Evolutionary conservation across 2,329 filamentous ascomycete genomes (phyloP).

Genomic region (Aspergillus hortae): DNA sequence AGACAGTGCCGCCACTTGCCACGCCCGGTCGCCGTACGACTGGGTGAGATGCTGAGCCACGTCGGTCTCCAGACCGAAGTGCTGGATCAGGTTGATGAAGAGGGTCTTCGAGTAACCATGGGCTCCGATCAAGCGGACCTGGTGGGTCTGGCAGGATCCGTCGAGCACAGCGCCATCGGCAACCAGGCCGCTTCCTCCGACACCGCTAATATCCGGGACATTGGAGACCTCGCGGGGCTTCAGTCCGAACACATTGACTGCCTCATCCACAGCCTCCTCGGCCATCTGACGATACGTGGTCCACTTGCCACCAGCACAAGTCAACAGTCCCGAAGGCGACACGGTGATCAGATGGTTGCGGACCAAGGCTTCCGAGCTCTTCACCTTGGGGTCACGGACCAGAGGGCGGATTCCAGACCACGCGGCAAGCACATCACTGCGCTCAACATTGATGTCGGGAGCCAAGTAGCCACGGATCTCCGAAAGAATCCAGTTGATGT

Average conservation of each 20-base stretch:
- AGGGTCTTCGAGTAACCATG: slow-evolving; percentile 87
- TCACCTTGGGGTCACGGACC: slow-evolving; percentile 80
- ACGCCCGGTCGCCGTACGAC: slow-evolving; percentile 88
- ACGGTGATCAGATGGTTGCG: slow-evolving; percentile 81
- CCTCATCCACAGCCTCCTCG: slow-evolving; percentile 81
- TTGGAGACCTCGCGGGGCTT: slow-evolving; percentile 55
- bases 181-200: slow-evolving; percentile 66
- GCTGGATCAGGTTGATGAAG: slow-evolving; percentile 92
- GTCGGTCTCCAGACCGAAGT: slow-evolving; percentile 87
- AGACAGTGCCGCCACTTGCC: slow-evolving; percentile 81
- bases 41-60: slow-evolving; percentile 84
- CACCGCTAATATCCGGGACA: slow-evolving; percentile 65
- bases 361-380: slow-evolving; percentile 81
- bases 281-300: slow-evolving; percentile 93
- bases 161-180: slow-evolving; percentile 69
- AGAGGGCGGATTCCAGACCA: slow-evolving; percentile 87
- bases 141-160: slow-evolving; percentile 78
- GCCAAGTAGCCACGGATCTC: slow-evolving; percentile 80
- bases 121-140: slow-evolving; percentile 75
- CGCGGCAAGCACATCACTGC: slow-evolving; percentile 82
- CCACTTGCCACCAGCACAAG: slow-evolving; percentile 87
- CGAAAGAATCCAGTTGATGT: slow-evolving; percentile 82
- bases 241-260: slow-evolving; percentile 66
- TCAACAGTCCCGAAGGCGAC: slow-evolving; percentile 75
- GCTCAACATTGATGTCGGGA: slow-evolving; percentile 78